Percentiles rank a stretch among this genome's conserved stretches.
Evolutionary conservation across 176 grass and related monocot genomes (phyloP).

Genomic region (Paspalum notatum): DNA sequence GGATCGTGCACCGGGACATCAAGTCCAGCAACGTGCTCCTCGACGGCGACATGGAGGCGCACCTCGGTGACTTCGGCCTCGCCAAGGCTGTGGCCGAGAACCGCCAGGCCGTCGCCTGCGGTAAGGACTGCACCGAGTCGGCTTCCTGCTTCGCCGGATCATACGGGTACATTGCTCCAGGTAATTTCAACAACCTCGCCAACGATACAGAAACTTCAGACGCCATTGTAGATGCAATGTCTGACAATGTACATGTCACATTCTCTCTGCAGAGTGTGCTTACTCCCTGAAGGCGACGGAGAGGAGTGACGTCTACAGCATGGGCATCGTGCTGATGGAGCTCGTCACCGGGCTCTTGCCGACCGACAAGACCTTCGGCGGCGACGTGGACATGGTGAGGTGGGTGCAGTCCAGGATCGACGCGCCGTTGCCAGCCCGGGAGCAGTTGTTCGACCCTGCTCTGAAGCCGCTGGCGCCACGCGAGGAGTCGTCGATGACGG

Average conservation of each 20-base stretch:
- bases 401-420: slow-evolving; percentile 74
- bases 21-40: slow-evolving; percentile 95
- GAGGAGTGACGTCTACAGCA: slow-evolving; percentile 92
- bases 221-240: not conserved
- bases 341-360: slow-evolving; percentile 76
- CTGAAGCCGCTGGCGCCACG: slow-evolving; percentile 61
- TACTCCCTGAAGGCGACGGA: slow-evolving; percentile 88
- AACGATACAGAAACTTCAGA: not conserved
- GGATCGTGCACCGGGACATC: slow-evolving; percentile 83
- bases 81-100: slow-evolving; percentile 77
- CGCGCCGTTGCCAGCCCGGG: slow-evolving; percentile 31
- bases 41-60: slow-evolving; percentile 94
- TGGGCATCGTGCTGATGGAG: slow-evolving; percentile 95
- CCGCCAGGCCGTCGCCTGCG: not conserved
- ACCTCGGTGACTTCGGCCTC: slow-evolving; percentile 94
- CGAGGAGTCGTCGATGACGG: slow-evolving; percentile 67
- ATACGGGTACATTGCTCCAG: slow-evolving; percentile 95
- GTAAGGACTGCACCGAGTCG: slow-evolving; percentile 62
- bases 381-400: slow-evolving; percentile 83
- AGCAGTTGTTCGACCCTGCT: slow-evolving; percentile 65
- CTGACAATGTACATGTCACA: not conserved
- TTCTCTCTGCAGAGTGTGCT: slow-evolving; percentile 67
- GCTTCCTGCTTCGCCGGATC: slow-evolving; percentile 88
- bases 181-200: slow-evolving; percentile 36
- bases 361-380: slow-evolving; percentile 75